Percentiles rank a stretch among this genome's conserved stretches.
Evolutionary conservation across 73 alveolate genomes (phyloP).

Genomic region (Durusdinium trenchii): DNA sequence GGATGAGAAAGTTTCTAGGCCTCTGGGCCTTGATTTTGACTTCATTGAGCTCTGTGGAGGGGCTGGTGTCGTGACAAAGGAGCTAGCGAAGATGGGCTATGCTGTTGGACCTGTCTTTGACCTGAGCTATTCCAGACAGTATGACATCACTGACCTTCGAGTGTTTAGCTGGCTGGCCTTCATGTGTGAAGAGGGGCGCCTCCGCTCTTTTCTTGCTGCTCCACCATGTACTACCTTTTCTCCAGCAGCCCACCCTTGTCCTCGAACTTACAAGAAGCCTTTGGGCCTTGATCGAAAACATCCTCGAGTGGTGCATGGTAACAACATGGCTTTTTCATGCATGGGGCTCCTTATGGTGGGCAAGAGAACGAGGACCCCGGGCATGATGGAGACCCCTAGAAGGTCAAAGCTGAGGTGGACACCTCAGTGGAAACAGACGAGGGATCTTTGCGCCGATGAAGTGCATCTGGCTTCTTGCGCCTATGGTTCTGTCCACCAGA

Average conservation of each 20-base stretch:
- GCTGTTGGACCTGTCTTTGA: not conserved
- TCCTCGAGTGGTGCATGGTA: not conserved
- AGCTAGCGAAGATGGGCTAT: not conserved
- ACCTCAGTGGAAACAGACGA: not conserved
- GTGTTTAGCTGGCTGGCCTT: not conserved
- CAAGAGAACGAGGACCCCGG: not conserved
- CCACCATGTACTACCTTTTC: not conserved
- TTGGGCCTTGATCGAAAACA: not conserved
- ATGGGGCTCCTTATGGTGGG: not conserved
- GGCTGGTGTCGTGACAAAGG: not conserved
- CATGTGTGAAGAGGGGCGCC: no score
- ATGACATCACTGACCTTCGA: not conserved
- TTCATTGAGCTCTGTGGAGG: not conserved
- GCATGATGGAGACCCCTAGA: not conserved
- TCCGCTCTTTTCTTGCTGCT: not conserved
- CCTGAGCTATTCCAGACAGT: not conserved
- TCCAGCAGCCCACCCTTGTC: not conserved
- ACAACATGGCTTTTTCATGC: not conserved
- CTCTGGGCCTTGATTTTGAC: not conserved
- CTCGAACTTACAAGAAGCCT: not conserved
- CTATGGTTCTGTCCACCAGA: not conserved
- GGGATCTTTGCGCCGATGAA: not conserved
- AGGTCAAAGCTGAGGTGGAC: not conserved
- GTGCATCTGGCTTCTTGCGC: not conserved
- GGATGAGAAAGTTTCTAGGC: not conserved